A percentile compares a stretch with the other conserved stretches of the same genome.
Conservation (phyloP, 371 early-diverging fungal genomes). For the Mucor indicus region DNA sequence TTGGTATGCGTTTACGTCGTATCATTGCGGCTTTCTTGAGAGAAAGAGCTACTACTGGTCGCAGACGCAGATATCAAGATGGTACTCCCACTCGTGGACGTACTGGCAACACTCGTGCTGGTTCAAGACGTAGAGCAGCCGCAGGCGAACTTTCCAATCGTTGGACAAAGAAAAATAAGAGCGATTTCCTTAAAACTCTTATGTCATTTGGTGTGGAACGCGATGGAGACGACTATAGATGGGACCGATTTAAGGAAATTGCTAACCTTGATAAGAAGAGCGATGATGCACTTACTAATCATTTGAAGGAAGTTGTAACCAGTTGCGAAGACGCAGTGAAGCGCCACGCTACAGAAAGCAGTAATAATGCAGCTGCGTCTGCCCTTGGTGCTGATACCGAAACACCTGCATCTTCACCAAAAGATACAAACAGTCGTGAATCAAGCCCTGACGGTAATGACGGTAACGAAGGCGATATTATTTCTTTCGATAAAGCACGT, state of each 20-base stretch:
- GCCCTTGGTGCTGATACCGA: background rate
- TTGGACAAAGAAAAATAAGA: constrained; percentile 71
- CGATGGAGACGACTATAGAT: constrained; percentile 40
- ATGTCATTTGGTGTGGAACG: constrained; percentile 69
- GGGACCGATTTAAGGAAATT: constrained; percentile 72
- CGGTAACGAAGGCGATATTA: constrained; percentile 36
- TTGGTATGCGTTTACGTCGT: constrained; percentile 69
- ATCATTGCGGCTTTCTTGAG: constrained; percentile 65
- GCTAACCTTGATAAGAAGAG: constrained; percentile 69
- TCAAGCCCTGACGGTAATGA: constrained; percentile 48
- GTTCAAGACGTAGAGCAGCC: constrained; percentile 41
- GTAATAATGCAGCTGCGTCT: constrained; percentile 3
- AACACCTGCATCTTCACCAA: constrained; percentile 18
- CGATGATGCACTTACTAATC: constrained; percentile 65
- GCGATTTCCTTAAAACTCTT: constrained; percentile 67
- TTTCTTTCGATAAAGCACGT: constrained; percentile 70
- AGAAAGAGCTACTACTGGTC: constrained; percentile 43
- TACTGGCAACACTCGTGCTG: constrained; percentile 47
- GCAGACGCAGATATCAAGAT: constrained; percentile 35
- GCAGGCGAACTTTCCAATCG: constrained; percentile 48
- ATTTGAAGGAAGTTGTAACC: constrained; percentile 53
- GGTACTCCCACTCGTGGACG: constrained; percentile 34
- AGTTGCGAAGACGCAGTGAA: constrained; percentile 63
- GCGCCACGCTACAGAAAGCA: constrained; percentile 26
- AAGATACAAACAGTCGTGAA: constrained; percentile 36